Conservation (phyloP, 2,329 filamentous ascomycete species). For the Clonostachys sp. region DNA sequence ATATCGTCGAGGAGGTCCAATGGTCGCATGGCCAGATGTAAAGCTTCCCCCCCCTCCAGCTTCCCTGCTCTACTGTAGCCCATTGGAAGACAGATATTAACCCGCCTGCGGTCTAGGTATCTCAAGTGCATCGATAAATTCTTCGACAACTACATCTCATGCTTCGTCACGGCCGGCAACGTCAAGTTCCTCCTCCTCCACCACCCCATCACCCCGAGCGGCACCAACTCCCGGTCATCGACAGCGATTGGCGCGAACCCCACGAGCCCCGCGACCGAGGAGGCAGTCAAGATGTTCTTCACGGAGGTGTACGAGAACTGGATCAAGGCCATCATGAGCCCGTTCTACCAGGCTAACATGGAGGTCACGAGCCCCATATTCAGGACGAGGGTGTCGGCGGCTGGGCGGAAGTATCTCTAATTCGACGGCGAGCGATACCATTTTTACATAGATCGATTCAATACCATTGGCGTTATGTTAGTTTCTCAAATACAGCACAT, state of each 20-base stretch:
- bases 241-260: conserved; percentile 81
- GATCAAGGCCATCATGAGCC: conserved; percentile 96
- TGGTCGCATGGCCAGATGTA: conserved; percentile 86
- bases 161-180: conserved; percentile 89
- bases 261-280: conserved; percentile 84
- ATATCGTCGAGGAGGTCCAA: conserved; percentile 94
- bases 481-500: too few species aligned
- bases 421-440: neutral
- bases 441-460: too few species aligned
- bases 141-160: conserved; percentile 91
- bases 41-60: conserved; percentile 16
- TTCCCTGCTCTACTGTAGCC: neutral
- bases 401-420: conserved; percentile 87
- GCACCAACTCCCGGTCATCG: conserved; percentile 38
- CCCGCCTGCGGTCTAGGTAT: conserved; percentile 54
- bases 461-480: too few species aligned
- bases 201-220: conserved; percentile 55
- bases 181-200: conserved; percentile 93
- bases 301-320: conserved; percentile 93
- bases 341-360: conserved; percentile 85
- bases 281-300: conserved; percentile 94
- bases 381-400: conserved; percentile 72
- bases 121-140: conserved; percentile 96
- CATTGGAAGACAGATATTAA: neutral
- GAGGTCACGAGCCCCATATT: conserved; percentile 86